phyloP scores from a whole-genome alignment of 768 basidiomycete species.

The Mycena vitilis region DNA sequence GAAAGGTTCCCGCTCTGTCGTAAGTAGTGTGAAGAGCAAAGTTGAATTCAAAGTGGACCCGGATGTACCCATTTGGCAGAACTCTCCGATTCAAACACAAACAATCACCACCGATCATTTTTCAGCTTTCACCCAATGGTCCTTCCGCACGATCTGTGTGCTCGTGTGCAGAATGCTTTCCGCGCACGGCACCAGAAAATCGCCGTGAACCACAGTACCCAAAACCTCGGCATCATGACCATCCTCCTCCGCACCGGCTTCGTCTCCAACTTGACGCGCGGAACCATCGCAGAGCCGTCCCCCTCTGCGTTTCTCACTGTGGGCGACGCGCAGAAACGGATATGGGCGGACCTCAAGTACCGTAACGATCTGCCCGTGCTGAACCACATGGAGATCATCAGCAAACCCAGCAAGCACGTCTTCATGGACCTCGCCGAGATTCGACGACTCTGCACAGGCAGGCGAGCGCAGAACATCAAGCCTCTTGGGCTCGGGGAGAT shows the following conservation, averaged over 20 bases:
- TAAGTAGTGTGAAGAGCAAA: no score
- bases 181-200: constrained; percentile 85
- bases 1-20: no score
- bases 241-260: constrained; percentile 94
- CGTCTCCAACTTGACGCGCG: constrained; percentile 84
- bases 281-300: constrained; percentile 72
- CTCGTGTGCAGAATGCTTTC: constrained; percentile 93
- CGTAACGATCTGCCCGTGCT: constrained; percentile 90
- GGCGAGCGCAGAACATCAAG: constrained; percentile 81
- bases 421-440: constrained; percentile 82
- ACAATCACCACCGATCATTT: not conserved
- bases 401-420: constrained; percentile 84
- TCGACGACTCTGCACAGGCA: constrained; percentile 81
- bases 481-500: constrained; percentile 95
- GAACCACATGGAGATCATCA: constrained; percentile 81
- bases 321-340: constrained; percentile 75
- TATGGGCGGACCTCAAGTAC: constrained; percentile 97
- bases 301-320: constrained; percentile 72
- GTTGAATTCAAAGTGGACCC: no score
- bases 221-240: constrained; percentile 92
- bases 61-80: not conserved
- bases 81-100: not conserved
- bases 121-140: constrained; percentile 46
- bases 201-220: constrained; percentile 83
- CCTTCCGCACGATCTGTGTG: constrained; percentile 87